A percentile compares a stretch with the other conserved stretches of the same genome.
Evolutionary conservation across 192 early-diverging fungal genomes (phyloP).

Genomic region (Coemansia umbellata): DNA sequence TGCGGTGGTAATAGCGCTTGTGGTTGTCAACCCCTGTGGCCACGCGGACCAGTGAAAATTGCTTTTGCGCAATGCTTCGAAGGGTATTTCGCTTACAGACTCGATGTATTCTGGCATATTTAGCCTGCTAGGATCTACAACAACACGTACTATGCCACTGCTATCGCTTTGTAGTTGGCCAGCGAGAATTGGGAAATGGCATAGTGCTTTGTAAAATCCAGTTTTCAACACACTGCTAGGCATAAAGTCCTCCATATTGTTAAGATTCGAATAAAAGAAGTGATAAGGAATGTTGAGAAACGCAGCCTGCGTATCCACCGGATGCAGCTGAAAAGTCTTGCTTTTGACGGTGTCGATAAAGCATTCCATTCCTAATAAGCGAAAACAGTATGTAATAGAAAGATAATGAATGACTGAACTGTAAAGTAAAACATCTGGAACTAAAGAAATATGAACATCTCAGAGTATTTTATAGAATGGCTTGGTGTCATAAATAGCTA

Average conservation of each 20-base stretch:
- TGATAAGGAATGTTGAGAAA: slow-evolving; percentile 46
- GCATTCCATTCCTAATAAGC: slow-evolving; percentile 43
- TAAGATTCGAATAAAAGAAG: slow-evolving; percentile 34
- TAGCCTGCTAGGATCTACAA: slow-evolving; percentile 19
- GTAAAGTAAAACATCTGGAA: too few species aligned
- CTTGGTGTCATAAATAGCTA: too few species aligned
- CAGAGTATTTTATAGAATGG: too few species aligned
- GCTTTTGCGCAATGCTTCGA: slow-evolving; percentile 8
- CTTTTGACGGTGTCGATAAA: slow-evolving; percentile 36
- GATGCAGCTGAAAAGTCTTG: slow-evolving; percentile 33
- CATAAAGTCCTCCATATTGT: slow-evolving; percentile 32
- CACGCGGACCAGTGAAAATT: slow-evolving; percentile 41
- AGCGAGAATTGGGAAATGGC: slow-evolving; percentile 28
- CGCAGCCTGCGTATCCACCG: slow-evolving; percentile 45
- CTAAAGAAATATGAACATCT: too few species aligned
- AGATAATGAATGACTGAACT: too few species aligned
- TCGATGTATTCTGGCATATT: slow-evolving; percentile 49
- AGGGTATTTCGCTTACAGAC: slow-evolving; percentile 11
- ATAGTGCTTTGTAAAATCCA: slow-evolving; percentile 35
- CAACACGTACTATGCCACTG: slow-evolving; percentile 13
- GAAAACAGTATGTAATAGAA: too few species aligned
- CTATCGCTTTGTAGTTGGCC: slow-evolving; percentile 19
- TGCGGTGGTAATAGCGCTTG: slow-evolving; percentile 28
- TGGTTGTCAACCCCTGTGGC: slow-evolving; percentile 27
- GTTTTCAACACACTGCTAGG: slow-evolving; percentile 16